Conservation (phyloP, 2,329 filamentous ascomycete genomes). For the Reticulascus tulasneorum region DNA sequence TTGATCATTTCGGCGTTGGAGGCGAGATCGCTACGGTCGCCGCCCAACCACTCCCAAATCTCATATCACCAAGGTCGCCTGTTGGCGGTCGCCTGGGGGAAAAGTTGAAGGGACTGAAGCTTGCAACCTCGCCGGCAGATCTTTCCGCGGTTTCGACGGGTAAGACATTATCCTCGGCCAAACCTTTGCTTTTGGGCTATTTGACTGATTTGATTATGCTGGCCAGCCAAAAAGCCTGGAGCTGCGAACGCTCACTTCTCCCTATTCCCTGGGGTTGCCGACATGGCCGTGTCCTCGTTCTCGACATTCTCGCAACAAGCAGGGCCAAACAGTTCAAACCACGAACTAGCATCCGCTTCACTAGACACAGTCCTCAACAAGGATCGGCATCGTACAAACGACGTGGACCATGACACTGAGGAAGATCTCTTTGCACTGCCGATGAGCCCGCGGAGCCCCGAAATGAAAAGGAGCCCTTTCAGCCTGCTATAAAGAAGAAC, state of each 20-base stretch:
- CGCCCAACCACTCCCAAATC: conserved; percentile 16
- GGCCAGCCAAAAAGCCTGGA: too few species aligned
- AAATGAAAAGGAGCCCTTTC: conserved; percentile 82
- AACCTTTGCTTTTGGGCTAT: too few species aligned
- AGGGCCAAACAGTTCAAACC: background rate
- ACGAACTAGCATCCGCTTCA: conserved; percentile 26
- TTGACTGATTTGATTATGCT: too few species aligned
- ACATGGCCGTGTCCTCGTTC: conserved; percentile 32
- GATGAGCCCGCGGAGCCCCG: conserved; percentile 80
- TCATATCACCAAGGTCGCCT: conserved; percentile 60
- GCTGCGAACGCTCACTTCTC: conserved; percentile 25
- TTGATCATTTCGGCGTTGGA: conserved; percentile 68
- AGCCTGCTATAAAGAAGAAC: too few species aligned
- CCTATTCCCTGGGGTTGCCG: conserved; percentile 24
- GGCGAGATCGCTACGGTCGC: conserved; percentile 30
- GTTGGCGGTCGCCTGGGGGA: conserved; percentile 69
- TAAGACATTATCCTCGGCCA: too few species aligned
- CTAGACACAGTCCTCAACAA: conserved; percentile 36
- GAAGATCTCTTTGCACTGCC: conserved; percentile 86
- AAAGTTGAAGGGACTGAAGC: conserved; percentile 73
- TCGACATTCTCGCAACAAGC: conserved; percentile 21
- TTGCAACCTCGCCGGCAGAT: conserved; percentile 69
- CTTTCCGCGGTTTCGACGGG: conserved; percentile 50
- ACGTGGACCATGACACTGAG: conserved; percentile 51
- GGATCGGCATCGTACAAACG: conserved; percentile 20